Evolutionary conservation across 768 basidiomycete genomes (phyloP), one percentile per base, ranked within the genome.

Genomic region (Asterophora parasitica): DNA sequence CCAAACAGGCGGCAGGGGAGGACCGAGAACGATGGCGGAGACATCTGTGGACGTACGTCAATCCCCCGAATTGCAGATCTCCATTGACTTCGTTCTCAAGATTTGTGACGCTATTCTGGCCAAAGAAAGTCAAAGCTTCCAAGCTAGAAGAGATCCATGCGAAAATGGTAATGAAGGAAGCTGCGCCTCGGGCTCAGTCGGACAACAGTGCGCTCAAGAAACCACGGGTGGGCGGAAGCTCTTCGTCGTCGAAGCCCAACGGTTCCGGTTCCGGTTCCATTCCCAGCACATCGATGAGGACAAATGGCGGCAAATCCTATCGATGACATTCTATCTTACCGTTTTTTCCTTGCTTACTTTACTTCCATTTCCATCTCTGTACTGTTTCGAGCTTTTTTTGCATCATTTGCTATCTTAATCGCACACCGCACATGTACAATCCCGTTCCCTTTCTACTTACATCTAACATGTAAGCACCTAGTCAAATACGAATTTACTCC

Each of bases 41-140:
- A 54, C 92, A 96, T 71, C 75, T 94, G n/a, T 96, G 93, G 93
- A 89, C 92, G 91, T 94, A 68, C 65, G 92, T 87, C 30, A 35
- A 32, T 9, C 43, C 23, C 34, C 15, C 34, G 49, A 44, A 8
- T n/a, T 26, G 16, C 20, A 28, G 34, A 7, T 7, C 43, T 31
- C 42, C 60, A 19, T 46, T 44, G 13, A 42, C 43, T 19, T 12
- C 44, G 35, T 49, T 38, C 7, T 48, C 11, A 9, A 93, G 91
- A 30, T 97, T 97, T 55, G 92, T 96, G 38, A 93, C 92, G 2
- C 75, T 92, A 46, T 97, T 97, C 69, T 97, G 94, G 94, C 94
- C 94, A 4, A 90, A 95, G 74, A 91, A 94, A 67, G 93, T 97
- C 55, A 92, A 88, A 63, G 91, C 92, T 10, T 82, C 80, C 12